Conservation (phyloP, 768 basidiomycete species). For the Phaeotremella skinneri region DNA sequence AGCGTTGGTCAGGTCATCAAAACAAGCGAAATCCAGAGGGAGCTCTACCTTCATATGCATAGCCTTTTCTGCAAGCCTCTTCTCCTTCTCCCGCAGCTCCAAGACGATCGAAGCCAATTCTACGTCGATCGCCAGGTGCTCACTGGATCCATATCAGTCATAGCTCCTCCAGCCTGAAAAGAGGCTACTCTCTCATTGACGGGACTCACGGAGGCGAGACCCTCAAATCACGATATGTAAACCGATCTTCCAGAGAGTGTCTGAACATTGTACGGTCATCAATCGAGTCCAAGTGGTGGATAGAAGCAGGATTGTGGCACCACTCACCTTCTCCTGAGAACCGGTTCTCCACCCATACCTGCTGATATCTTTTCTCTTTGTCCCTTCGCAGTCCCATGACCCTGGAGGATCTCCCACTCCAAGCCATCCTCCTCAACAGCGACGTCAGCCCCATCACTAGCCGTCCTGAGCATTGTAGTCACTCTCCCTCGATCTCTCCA, state of each 20-base stretch:
- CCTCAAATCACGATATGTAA: conserved; percentile 24
- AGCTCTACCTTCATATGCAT: conserved; percentile 30
- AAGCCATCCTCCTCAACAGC: conserved; percentile 31
- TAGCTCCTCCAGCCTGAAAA: not conserved
- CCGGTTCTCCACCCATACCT: not conserved
- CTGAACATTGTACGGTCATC: conserved; percentile 10
- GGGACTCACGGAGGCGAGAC: conserved; percentile 28
- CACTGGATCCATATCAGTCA: conserved; percentile 18
- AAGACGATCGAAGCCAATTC: conserved; percentile 32
- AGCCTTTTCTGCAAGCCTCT: conserved; percentile 24
- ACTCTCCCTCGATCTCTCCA: conserved; percentile 29
- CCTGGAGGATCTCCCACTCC: conserved; percentile 42
- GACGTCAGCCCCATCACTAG: conserved; percentile 46
- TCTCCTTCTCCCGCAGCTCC: conserved; percentile 31
- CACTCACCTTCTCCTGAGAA: conserved; percentile 24
- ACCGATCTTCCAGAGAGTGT: conserved; percentile 30
- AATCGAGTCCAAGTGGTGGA: not conserved
- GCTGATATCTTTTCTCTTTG: conserved; percentile 4
- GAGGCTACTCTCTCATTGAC: not conserved
- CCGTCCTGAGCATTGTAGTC: conserved; percentile 31
- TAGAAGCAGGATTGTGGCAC: not conserved
- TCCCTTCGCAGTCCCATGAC: conserved; percentile 35
- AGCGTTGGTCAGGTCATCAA: no score
- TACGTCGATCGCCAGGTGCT: conserved; percentile 39
- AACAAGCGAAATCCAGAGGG: no score